Evolutionary conservation across 176 grass and related monocot species (phyloP).

Genomic region (Pharus latifolius): DNA sequence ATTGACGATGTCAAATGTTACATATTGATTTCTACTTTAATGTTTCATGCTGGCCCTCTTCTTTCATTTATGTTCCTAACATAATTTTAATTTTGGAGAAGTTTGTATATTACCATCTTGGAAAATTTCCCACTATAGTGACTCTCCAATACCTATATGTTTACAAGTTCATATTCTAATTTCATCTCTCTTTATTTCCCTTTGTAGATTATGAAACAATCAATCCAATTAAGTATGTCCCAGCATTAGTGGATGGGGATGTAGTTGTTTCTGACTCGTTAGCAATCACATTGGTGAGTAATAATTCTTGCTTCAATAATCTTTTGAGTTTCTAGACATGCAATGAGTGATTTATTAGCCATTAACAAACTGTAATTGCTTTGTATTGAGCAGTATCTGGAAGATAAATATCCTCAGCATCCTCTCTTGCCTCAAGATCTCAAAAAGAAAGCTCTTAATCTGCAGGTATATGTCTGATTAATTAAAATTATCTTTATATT

Average conservation of each 20-base stretch:
- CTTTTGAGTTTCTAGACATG: neutral
- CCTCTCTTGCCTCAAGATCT: constrained; percentile 67
- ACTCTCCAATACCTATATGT: neutral
- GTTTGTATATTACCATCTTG: too few species aligned
- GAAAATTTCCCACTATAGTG: neutral
- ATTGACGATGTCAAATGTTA: too few species aligned
- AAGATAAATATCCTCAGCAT: constrained; percentile 79
- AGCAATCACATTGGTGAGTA: constrained; percentile 61
- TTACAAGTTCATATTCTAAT: neutral
- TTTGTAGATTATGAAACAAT: constrained; percentile 73
- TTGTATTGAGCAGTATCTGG: constrained; percentile 61
- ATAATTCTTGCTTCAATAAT: neutral
- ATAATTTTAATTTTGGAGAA: too few species aligned
- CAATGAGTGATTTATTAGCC: neutral
- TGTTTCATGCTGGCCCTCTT: too few species aligned
- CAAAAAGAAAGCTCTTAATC: constrained; percentile 74
- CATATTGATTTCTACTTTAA: too few species aligned
- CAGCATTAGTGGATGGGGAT: constrained; percentile 67
- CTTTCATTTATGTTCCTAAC: too few species aligned
- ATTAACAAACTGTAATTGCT: neutral
- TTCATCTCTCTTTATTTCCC: neutral
- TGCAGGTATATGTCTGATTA: constrained; percentile 53
- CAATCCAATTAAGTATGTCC: constrained; percentile 77
- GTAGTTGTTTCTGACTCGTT: constrained; percentile 62
- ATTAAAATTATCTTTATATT: neutral